Evolutionary conservation across 495 filamentous ascomycete genomes (phyloP), one percentile per base, ranked within the genome.

Genomic region (Aspergillus olivimuriae): DNA sequence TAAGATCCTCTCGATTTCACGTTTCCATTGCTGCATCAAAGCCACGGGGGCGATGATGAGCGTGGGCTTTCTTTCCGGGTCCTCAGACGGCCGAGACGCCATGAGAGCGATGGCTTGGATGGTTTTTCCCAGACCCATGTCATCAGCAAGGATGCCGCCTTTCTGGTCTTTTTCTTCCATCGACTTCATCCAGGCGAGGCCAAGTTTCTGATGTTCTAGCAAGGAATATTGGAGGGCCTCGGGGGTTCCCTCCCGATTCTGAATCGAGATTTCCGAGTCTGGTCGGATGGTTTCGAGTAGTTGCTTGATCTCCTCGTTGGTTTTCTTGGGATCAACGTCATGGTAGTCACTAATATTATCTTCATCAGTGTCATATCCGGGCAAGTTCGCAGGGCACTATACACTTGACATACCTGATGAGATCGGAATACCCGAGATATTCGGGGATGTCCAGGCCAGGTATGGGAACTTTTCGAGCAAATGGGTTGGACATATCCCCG

Each of bases 61-160:
- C 7, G 84, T 92, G 1, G 92, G 90, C 67, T 90, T 87, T 43
- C 76, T 70, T 7, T 66, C 53, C n/a, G 64, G 66, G 54, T 89
- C 76, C 1, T 62, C 52, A 0, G 87, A 82, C 11, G 75, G 80
- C 19, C 80, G 72, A n/a, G 80, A 75, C 1, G 91, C 73, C 48
- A 98, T 86, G 23, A 98, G 74, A 2, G 92, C 82, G 17, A 98
- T 71, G 12, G 88, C 80, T 49, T 90, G 86, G 36, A 98, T 84
- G 2, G 92, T 98, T 68, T 98, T 98, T 16, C 92, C 92, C 8
- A 98, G 73, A 9, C 92, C 92, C 92, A 98, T 98, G 39, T 90
- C 88, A 56, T 94, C 87, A 3, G 86, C 89, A 35, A 92, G 73
- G 49, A 95, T 88, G 9, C 88, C 89, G 28, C 89, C 89, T 51